Base-by-base conservation (phyloP, 768 basidiomycete species). In the Boletus sp. region DNA sequence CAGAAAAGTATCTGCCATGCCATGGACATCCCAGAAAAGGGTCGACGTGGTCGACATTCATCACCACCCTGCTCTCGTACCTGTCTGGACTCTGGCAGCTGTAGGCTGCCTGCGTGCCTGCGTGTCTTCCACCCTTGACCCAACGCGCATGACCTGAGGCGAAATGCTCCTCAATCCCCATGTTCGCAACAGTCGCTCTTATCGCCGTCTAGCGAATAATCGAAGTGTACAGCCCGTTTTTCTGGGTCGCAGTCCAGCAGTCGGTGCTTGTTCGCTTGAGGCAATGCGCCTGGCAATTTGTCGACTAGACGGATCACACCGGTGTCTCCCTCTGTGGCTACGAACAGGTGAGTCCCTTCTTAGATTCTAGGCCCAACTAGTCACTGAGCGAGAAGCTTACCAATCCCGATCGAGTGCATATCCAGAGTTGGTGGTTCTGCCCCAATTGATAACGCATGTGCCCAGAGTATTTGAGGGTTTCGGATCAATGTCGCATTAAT, bases 101-200 rank as follows among this genome's bases (percentile, higher is more conserved):
- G 24, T 44, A 20, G 42, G 42, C n/a, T 9, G 42, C 11, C 8
- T 40, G n/a, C n/a, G n/a, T n/a, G n/a, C n/a, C n/a, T 15, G n/a
- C 5, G 20, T 24, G 6, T 68, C 72, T 56, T 76, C 68, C 28
- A 67, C 67, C 57, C 80, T 59, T 55, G 55, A 53, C 63, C 63
- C 57, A 67, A 48, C 37, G 28, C n/a, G 47, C 40, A 35, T 52
- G 7, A 7, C 58, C 40, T 20, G 36, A 60, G 30, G 20, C 17
- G n/a, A 54, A 56, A 61, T 44, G 33, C 30, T 29, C 28, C 12
- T 14, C 7, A 33, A 28, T 24, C 3, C 3, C 24, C 24, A 24
- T 24, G 24, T 24, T 24, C 40, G 41, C 8, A 12, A 28, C 33
- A 46, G 36, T 20, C 7, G 15, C 20, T 20, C 28, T 37, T 33